Evolutionary conservation across 495 filamentous ascomycete species (phyloP).

Genomic region (Aspergillus heteromorphus): DNA sequence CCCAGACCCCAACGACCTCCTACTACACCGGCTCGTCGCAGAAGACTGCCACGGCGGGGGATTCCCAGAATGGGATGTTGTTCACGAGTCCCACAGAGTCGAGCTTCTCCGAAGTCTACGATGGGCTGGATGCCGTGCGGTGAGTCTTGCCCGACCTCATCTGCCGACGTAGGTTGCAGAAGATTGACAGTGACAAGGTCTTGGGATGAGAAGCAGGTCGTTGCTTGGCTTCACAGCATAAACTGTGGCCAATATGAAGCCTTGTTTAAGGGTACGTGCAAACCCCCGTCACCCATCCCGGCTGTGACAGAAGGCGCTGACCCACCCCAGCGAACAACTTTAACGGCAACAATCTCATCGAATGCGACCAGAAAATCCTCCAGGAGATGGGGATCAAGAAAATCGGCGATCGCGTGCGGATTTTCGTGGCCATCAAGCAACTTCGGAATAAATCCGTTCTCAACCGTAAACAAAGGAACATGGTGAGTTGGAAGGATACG

Average conservation of each 20-base stretch:
- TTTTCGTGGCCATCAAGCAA: slow-evolving; percentile 88
- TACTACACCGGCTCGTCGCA: slow-evolving; percentile 44
- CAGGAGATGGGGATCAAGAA: slow-evolving; percentile 99
- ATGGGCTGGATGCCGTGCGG: slow-evolving; percentile 56
- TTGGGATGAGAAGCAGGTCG: slow-evolving; percentile 91
- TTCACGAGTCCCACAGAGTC: slow-evolving; percentile 89
- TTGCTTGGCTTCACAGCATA: slow-evolving; percentile 82
- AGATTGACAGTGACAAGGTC: slow-evolving; percentile 40
- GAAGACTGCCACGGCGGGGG: slow-evolving; percentile 50
- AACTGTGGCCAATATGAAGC: slow-evolving; percentile 91
- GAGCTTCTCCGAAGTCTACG: slow-evolving; percentile 79
- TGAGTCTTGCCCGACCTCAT: slow-evolving; percentile 23
- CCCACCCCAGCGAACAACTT: slow-evolving; percentile 70
- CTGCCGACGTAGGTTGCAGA: neutral
- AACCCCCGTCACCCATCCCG: neutral
- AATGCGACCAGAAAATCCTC: slow-evolving; percentile 92
- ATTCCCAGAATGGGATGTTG: slow-evolving; percentile 53
- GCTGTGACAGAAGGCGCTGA: slow-evolving; percentile 12
- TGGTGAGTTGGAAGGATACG: slow-evolving; percentile 56
- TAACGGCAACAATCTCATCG: slow-evolving; percentile 91
- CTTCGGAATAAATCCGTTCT: slow-evolving; percentile 79
- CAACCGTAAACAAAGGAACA: slow-evolving; percentile 77
- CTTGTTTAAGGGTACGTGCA: slow-evolving; percentile 67
- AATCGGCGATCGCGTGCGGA: slow-evolving; percentile 92
- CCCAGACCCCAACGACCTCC: slow-evolving; percentile 47